Percentiles rank a stretch among this genome's conserved stretches.
Conservation (phyloP, 345 rosid genomes). For the Syzygium jambos region DNA sequence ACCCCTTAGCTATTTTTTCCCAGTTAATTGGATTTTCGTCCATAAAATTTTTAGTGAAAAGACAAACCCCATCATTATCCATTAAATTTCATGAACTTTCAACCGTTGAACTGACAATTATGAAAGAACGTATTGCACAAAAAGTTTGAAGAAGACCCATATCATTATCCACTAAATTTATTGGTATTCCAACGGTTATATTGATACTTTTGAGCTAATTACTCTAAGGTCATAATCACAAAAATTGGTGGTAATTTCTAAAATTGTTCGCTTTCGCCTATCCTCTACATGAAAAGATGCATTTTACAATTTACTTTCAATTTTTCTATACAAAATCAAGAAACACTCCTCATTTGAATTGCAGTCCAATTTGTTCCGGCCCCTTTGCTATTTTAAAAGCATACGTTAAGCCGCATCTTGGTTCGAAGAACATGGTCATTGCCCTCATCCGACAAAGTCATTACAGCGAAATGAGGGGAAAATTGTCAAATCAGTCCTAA, state of each 20-base stretch:
- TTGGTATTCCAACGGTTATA: not conserved
- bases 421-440: not conserved
- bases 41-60: not conserved
- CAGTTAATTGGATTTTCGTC: not conserved
- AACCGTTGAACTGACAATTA: not conserved
- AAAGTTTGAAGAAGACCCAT: not conserved
- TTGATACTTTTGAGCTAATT: not conserved
- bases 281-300: not conserved
- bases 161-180: not conserved
- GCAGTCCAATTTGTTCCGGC: not conserved
- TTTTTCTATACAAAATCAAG: not conserved
- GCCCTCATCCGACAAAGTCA: not conserved
- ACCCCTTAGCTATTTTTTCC: not conserved
- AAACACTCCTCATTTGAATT: too few relatives aligned
- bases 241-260: not conserved
- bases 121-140: not conserved
- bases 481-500: too few relatives aligned
- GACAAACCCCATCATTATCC: not conserved
- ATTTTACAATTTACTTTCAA: not conserved
- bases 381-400: not conserved
- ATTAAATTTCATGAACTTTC: not conserved
- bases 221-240: not conserved
- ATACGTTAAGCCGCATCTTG: not conserved
- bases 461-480: not conserved
- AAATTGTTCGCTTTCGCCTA: not conserved